These are phyloP conservation scores for Whalleya microplaca DNA, from an alignment of 2,329 filamentous ascomycete genomes.

Conservation along the genomic window DNA sequence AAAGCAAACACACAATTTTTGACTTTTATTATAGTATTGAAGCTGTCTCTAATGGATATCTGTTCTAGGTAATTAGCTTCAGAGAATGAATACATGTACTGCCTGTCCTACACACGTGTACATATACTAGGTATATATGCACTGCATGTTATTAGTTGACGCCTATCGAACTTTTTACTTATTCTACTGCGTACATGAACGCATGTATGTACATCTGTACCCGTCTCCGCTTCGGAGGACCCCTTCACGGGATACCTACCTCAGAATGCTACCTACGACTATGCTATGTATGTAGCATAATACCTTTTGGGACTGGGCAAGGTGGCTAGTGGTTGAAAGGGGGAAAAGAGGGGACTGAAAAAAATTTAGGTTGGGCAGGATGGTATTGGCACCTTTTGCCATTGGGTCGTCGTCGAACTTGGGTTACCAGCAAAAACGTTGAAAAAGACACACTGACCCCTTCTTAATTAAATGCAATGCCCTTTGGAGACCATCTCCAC, in stretches of 20 bases:
- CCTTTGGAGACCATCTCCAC: not conserved
- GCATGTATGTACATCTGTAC: constrained; percentile 3
- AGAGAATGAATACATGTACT: no score
- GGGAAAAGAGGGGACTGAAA: not conserved
- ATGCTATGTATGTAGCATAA: constrained; percentile 23
- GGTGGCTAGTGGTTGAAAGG: not conserved
- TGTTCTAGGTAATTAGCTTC: no score
- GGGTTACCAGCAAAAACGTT: not conserved
- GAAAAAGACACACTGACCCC: not conserved
- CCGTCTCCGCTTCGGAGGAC: constrained; percentile 24
- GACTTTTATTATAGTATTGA: no score
- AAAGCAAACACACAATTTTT: not conserved
- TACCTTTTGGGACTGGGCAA: constrained; percentile 1
- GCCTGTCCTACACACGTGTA: no score
- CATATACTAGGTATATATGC: not conserved
- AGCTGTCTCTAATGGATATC: no score
- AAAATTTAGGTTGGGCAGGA: not conserved
- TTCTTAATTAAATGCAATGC: not conserved
- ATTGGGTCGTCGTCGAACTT: not conserved
- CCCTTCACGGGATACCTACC: constrained; percentile 16
- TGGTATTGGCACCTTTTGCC: not conserved
- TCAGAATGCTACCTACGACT: no score
- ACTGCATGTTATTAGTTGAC: no score
- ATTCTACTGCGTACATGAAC: not conserved
- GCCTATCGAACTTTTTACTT: no score